Evolutionary conservation across 805 yeast species (phyloP).

Genomic region (Candida tibetensis): DNA sequence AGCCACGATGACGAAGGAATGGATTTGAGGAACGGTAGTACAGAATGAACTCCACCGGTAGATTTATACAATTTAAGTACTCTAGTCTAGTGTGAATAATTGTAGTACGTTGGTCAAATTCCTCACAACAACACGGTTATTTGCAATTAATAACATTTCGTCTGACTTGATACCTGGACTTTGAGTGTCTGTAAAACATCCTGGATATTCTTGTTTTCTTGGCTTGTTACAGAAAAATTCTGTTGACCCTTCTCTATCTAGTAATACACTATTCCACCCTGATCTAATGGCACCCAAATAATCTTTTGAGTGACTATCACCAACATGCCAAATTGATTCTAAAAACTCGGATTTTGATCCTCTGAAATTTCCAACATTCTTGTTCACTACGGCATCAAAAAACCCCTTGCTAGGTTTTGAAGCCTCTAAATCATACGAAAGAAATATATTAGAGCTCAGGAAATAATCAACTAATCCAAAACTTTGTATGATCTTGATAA

Average conservation of each 20-base stretch:
- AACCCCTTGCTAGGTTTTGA: constrained; percentile 52
- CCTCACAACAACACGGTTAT: constrained; percentile 30
- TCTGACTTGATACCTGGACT: too few relatives aligned
- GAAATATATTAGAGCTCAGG: constrained; percentile 35
- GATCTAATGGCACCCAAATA: constrained; percentile 47
- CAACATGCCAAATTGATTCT: constrained; percentile 58
- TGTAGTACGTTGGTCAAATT: constrained; percentile 17
- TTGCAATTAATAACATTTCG: constrained; percentile 28
- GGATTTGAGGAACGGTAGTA: too few relatives aligned
- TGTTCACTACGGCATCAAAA: constrained; percentile 39
- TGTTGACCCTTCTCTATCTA: constrained; percentile 42
- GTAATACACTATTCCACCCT: constrained; percentile 61
- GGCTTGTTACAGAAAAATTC: too few relatives aligned
- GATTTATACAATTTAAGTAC: too few relatives aligned
- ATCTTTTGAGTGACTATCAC: constrained; percentile 60
- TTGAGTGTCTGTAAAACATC: too few relatives aligned
- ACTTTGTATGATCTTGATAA: constrained; percentile 43
- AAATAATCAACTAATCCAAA: constrained; percentile 46
- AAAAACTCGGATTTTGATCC: constrained; percentile 12
- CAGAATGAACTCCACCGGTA: too few relatives aligned
- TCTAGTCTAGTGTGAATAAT: too few relatives aligned
- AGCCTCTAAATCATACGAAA: constrained; percentile 56
- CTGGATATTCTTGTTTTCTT: constrained; percentile 1
- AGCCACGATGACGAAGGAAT: too few relatives aligned
- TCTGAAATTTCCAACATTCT: constrained; percentile 13